Evolutionary conservation across 2,329 filamentous ascomycete genomes (phyloP).

Genomic region (Trichoderma breve): DNA sequence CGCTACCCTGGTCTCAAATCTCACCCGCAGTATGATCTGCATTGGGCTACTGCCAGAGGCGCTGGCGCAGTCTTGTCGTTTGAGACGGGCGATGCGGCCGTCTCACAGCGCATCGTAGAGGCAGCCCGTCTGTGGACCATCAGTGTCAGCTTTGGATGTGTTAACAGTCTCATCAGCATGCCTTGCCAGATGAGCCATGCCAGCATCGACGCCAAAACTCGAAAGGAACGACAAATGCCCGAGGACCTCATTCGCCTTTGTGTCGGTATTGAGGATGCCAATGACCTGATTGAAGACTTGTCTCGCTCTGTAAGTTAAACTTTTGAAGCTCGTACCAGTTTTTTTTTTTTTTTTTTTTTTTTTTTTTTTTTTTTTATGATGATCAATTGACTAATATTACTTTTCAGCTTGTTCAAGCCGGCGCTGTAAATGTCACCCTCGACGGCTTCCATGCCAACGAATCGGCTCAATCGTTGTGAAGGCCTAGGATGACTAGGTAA

Average conservation of each 20-base stretch:
- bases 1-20: conserved; percentile 92
- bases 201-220: conserved; percentile 93
- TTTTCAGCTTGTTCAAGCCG: conserved; percentile 80
- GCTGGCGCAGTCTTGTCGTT: conserved; percentile 94
- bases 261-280: conserved; percentile 90
- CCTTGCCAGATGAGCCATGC: conserved; percentile 99
- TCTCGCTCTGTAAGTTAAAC: conserved; percentile 73
- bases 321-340: background rate
- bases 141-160: conserved; percentile 95
- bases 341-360: too few relatives aligned
- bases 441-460: conserved; percentile 71
- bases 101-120: conserved; percentile 93
- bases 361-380: background rate
- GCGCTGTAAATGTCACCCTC: conserved; percentile 81
- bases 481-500: background rate
- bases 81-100: conserved; percentile 80
- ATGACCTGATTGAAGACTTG: conserved; percentile 91
- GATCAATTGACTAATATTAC: conserved; percentile 24
- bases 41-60: conserved; percentile 92
- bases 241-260: conserved; percentile 96
- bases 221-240: conserved; percentile 84
- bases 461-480: conserved; percentile 32
- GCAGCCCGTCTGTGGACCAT: conserved; percentile 90
- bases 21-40: conserved; percentile 93
- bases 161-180: conserved; percentile 99